These are phyloP conservation scores for Cardamine occulta DNA, from an alignment of 345 rosid species.

Conservation along the genomic window DNA sequence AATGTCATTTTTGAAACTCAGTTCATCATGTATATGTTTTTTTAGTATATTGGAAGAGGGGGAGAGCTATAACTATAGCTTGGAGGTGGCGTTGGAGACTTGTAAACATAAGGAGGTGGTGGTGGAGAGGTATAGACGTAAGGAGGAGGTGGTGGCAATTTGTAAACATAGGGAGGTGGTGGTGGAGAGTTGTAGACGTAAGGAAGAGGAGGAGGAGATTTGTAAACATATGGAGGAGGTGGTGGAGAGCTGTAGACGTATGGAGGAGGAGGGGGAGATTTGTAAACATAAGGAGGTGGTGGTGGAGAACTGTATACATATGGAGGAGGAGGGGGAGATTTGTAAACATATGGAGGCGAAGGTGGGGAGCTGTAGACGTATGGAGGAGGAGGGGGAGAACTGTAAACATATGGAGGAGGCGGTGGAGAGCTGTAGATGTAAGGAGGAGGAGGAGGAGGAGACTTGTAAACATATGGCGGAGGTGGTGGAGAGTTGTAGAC, in stretches of 20 bases:
- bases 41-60: constrained; percentile 19
- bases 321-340: neutral
- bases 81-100: neutral
- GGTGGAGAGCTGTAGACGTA: neutral
- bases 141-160: neutral
- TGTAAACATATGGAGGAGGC: neutral
- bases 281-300: neutral
- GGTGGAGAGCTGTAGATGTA: neutral
- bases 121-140: neutral
- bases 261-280: neutral
- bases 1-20: neutral
- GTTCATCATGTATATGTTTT: neutral
- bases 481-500: neutral
- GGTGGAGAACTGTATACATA: neutral
- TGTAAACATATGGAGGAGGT: neutral
- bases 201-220: neutral
- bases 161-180: neutral
- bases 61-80: neutral
- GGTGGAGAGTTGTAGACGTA: neutral
- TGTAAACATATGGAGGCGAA: neutral
- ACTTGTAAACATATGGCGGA: neutral
- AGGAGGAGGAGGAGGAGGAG: neutral
- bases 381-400: neutral
- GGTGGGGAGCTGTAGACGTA: neutral
- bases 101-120: neutral